Conservation (phyloP, 2,329 filamentous ascomycete genomes). For the Ceratocystis cacaofunesta region DNA sequence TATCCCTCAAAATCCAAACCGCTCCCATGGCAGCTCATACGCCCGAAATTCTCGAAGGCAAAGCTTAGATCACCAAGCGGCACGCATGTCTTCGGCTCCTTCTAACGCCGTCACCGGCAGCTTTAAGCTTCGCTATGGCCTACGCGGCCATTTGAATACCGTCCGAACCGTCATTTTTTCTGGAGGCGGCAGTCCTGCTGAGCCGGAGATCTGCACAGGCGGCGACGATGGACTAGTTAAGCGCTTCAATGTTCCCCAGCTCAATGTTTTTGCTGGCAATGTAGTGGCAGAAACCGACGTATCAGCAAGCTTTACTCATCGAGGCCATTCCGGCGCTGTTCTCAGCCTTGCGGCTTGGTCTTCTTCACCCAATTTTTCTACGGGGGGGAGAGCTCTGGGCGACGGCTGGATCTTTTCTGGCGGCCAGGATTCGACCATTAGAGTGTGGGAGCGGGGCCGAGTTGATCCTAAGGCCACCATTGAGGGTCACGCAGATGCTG, state of each 20-base stretch:
- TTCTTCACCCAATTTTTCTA: constrained; percentile 74
- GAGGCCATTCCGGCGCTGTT: constrained; percentile 82
- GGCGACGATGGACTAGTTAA: constrained; percentile 95
- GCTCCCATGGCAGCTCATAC: constrained; percentile 50
- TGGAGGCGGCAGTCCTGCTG: constrained; percentile 83
- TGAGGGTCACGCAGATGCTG: constrained; percentile 86
- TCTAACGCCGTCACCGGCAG: constrained; percentile 55
- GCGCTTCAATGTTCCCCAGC: constrained; percentile 85
- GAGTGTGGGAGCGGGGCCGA: constrained; percentile 87
- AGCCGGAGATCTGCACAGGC: constrained; percentile 92
- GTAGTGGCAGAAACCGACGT: constrained; percentile 65
- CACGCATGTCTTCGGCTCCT: constrained; percentile 31
- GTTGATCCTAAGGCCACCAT: constrained; percentile 92
- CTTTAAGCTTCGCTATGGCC: constrained; percentile 85
- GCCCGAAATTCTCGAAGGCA: constrained; percentile 62
- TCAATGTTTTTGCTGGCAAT: constrained; percentile 39
- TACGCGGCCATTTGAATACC: constrained; percentile 84
- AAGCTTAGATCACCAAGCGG: constrained; percentile 51
- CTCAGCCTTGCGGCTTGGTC: constrained; percentile 78
- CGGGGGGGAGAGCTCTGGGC: constrained; percentile 70
- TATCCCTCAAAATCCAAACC: constrained; percentile 64
- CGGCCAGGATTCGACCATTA: constrained; percentile 80
- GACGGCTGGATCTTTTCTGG: constrained; percentile 99
- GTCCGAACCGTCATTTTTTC: constrained; percentile 94
- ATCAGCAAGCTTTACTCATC: constrained; percentile 83